Evolutionary conservation across 805 yeast genomes (phyloP).

Genomic region (Sungouiella thailandica): DNA sequence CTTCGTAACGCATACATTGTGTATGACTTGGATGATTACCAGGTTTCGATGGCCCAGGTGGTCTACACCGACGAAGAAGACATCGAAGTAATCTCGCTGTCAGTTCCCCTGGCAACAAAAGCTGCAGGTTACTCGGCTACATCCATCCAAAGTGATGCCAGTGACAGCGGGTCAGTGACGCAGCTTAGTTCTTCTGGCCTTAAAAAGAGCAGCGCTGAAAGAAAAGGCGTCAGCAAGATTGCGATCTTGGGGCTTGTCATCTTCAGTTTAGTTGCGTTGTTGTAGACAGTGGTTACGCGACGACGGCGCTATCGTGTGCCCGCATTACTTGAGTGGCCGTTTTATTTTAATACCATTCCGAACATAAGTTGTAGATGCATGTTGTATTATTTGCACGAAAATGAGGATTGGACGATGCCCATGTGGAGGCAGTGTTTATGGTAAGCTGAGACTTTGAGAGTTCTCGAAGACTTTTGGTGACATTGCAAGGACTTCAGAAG

Average conservation of each 20-base stretch:
- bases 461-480: too few species aligned
- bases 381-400: too few species aligned
- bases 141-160: slow-evolving; percentile 4
- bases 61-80: slow-evolving; percentile 25
- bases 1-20: slow-evolving; percentile 61
- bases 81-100: slow-evolving; percentile 40
- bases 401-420: too few species aligned
- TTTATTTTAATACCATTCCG: too few species aligned
- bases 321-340: too few species aligned
- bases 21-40: slow-evolving; percentile 53
- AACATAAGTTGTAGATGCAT: too few species aligned
- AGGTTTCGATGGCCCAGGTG: slow-evolving; percentile 51
- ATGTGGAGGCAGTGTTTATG: too few species aligned
- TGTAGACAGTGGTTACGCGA: too few species aligned
- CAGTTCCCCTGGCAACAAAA: slow-evolving; percentile 48
- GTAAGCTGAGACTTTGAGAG: too few species aligned
- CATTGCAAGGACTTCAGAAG: too few species aligned
- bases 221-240: neutral
- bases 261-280: too few species aligned
- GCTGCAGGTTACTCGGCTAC: slow-evolving; percentile 46
- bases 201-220: neutral
- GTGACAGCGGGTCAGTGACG: neutral
- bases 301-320: too few species aligned
- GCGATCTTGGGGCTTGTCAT: neutral
- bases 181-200: neutral